These are phyloP conservation scores for Sugiyamaella sp. DNA, from an alignment of 1,139 yeast genomes.

Conservation along the genomic window DNA sequence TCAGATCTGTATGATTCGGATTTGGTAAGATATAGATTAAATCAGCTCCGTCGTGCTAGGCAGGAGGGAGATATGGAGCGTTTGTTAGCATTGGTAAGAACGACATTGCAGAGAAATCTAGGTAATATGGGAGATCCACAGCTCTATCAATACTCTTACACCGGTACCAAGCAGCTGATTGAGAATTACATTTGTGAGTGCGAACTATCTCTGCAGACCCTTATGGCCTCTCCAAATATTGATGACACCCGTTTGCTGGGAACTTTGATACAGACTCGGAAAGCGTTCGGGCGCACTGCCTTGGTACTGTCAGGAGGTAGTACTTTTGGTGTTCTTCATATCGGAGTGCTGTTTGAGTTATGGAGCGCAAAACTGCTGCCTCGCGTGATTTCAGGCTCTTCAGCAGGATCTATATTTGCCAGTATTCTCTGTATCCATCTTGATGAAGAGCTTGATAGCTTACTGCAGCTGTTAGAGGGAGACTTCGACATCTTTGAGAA, in stretches of 20 bases:
- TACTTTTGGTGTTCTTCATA: slow-evolving; percentile 88
- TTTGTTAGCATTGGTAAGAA: slow-evolving; percentile 73
- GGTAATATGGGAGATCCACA: slow-evolving; percentile 87
- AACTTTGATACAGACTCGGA: slow-evolving; percentile 82
- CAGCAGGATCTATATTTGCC: slow-evolving; percentile 96
- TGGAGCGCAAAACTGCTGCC: slow-evolving; percentile 78
- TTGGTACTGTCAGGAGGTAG: slow-evolving; percentile 94
- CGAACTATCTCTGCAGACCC: slow-evolving; percentile 56
- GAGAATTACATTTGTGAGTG: slow-evolving; percentile 86
- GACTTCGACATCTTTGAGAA: slow-evolving; percentile 75
- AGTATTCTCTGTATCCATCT: slow-evolving; percentile 81
- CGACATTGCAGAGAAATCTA: slow-evolving; percentile 81
- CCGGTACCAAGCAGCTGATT: slow-evolving; percentile 82
- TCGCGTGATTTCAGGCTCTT: slow-evolving; percentile 88
- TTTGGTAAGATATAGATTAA: slow-evolving; percentile 56
- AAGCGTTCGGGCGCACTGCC: slow-evolving; percentile 92
- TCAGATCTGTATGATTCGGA: slow-evolving; percentile 73
- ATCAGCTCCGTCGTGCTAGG: slow-evolving; percentile 66
- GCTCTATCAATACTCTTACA: slow-evolving; percentile 74
- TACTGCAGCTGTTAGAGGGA: slow-evolving; percentile 48
- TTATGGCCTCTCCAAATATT: slow-evolving; percentile 45
- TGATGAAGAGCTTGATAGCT: slow-evolving; percentile 66
- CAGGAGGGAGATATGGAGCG: slow-evolving; percentile 57
- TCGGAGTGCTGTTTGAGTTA: slow-evolving; percentile 84
- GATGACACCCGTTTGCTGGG: slow-evolving; percentile 74